Conservation (phyloP, 495 filamentous ascomycete genomes). For the Penicillium lividum region DNA sequence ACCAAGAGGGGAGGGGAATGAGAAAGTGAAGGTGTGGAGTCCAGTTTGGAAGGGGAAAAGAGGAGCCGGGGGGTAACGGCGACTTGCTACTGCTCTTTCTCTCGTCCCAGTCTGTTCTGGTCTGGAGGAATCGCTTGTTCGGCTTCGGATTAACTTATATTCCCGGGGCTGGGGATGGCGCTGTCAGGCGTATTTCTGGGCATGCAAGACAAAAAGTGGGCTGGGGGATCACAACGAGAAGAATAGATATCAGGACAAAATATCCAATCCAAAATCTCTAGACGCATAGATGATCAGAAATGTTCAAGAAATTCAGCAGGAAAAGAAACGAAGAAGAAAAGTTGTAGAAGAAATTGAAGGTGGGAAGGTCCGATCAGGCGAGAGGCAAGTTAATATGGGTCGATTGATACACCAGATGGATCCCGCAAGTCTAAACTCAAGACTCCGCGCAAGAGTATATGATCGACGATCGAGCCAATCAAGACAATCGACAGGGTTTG, state of each 20-base stretch:
- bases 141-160: conserved; percentile 44
- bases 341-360: conserved; percentile 1
- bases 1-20: conserved; percentile 14
- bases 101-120: conserved; percentile 12
- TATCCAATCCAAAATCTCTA: not conserved
- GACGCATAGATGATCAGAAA: not conserved
- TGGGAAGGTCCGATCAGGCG: conserved; percentile 17
- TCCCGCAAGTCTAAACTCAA: conserved; percentile 30
- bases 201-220: conserved; percentile 23
- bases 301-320: not conserved
- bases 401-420: conserved; percentile 31
- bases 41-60: conserved; percentile 31
- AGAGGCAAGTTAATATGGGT: conserved; percentile 11
- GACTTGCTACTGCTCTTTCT: conserved; percentile 15
- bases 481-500: not conserved
- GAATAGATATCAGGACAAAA: not conserved
- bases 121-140: conserved; percentile 47
- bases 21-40: conserved; percentile 15
- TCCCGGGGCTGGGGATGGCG: conserved; percentile 41
- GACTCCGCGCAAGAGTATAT: conserved; percentile 15
- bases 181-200: conserved; percentile 45
- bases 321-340: conserved; percentile 1
- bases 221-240: not conserved
- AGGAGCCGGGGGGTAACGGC: conserved; percentile 34
- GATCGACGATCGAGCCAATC: conserved; percentile 25